Evolutionary conservation across 371 early-diverging fungal species (phyloP), one percentile per base, ranked within the genome.

Genomic region (Lichtheimia ornata): DNA sequence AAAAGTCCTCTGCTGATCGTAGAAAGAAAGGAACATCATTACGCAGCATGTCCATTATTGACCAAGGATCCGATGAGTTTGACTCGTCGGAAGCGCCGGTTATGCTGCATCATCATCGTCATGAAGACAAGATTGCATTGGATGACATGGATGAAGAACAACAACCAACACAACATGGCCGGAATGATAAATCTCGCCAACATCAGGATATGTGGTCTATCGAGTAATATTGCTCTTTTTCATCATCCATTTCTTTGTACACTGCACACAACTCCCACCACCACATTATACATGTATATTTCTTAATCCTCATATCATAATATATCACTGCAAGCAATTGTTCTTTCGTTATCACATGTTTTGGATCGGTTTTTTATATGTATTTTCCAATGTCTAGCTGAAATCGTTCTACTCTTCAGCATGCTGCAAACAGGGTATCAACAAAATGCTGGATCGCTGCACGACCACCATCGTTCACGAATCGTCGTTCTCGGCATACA

Each of bases 401-500:
- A 7, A 28, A 28, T 28, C 28, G 7, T 28, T 28, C 28, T 28
- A 28, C 45, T 45, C 3, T 7, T 47, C 47, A 53, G 11, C 30
- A 57, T 15, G 44, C 58, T 57, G 30, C 17, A 25, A 41, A 17
- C 41, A 62, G 28, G 13, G 62, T 55, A 56, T 67, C 67, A 40
- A 67, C 67, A 59, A 67, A 67, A 24, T 67, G 67, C 15, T 63
- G 63, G 17, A 67, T 49, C 20, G 52, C 56, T 15, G 62, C 63
- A 14, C 61, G 58, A 2, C 63, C 63, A n/a, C 56, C 63, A 14
- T 25, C 42, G 27, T 62, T 67, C 4, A 24, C 43, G 47, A 60
- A 60, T 17, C 55, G 56, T 24, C 54, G 55, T 28, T 58, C 50
- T 2, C 68, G 59, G 49, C 78, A 76, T 4, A 89, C 67, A 43